Conservation (phyloP, 345 rosid genomes). For the Lepidium aucheri region DNA sequence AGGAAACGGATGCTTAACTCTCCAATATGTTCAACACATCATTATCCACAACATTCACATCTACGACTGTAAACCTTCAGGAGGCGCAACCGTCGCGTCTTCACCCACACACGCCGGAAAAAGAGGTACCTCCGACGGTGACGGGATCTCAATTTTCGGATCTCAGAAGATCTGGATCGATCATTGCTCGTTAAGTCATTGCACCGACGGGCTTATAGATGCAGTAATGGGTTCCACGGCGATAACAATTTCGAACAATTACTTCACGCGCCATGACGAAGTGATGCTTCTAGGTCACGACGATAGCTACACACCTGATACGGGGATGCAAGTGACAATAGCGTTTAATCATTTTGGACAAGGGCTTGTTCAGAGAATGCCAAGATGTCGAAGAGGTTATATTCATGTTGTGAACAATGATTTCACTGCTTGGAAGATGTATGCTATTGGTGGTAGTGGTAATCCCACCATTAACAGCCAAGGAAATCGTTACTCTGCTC, state of each 20-base stretch:
- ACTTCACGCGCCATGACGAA: conserved; percentile 62
- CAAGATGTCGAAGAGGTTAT: conserved; percentile 76
- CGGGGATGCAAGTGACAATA: conserved; percentile 82
- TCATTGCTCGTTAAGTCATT: conserved; percentile 58
- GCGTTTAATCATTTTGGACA: conserved; percentile 77
- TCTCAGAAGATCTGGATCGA: conserved; percentile 73
- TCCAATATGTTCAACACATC: conserved; percentile 58
- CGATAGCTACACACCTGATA: conserved; percentile 32
- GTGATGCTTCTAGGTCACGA: conserved; percentile 78
- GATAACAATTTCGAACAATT: conserved; percentile 65
- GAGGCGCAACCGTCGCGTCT: conserved; percentile 47
- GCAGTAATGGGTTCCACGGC: conserved; percentile 81
- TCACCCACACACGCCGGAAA: conserved; percentile 50
- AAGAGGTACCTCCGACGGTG: conserved; percentile 71
- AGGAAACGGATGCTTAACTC: conserved; percentile 66
- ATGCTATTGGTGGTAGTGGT: conserved; percentile 89
- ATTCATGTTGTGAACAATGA: conserved; percentile 86
- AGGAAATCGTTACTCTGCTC: conserved; percentile 87
- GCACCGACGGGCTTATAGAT: conserved; percentile 69
- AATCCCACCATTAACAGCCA: conserved; percentile 84
- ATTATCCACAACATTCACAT: conserved; percentile 80
- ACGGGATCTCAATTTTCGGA: conserved; percentile 68
- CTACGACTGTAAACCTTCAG: conserved; percentile 70
- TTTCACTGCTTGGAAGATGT: conserved; percentile 77
- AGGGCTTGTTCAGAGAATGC: conserved; percentile 85